Evolutionary conservation across 2,329 filamentous ascomycete species (phyloP), one percentile per base, ranked within the genome.

Genomic region (Fusarium kyushuense): DNA sequence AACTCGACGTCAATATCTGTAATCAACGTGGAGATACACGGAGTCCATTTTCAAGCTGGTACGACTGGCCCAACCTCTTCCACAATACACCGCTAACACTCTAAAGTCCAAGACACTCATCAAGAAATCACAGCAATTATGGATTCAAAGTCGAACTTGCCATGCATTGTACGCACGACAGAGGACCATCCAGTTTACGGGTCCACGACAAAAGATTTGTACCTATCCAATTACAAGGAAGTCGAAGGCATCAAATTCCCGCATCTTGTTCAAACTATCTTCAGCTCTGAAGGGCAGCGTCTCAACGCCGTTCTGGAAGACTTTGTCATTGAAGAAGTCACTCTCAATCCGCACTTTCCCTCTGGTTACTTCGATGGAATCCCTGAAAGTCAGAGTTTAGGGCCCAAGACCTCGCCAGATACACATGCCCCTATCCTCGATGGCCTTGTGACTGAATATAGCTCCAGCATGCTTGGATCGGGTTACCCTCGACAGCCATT

Each of bases 371-470:
- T 70, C 21, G 6, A 61, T 2, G 57, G 54, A 0, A 33, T 47
- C 1, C 23, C 57, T 0, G 54, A 54, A 8, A 35, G 16, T 2
- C 5, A 51, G 12, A 63, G 27, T 2, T 9, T 46, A 4, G 43
- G 27, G 0, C 27, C 19, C 1, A 57, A 46, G 32, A 27, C 1
- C 3, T 25, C 53, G 0, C 63, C 59, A 6, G 35, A 25, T 1
- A 45, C 43, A 7, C 49, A 2, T 38, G n/a, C 42, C 6, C 40
- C 10, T 3, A 16, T 65, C 14, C 29, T 49, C 2, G 49, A 55
- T 14, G 67, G 59, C 3, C 55, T 53, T 16, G 33, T 70, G 3
- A 56, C 48, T 1, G 67, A 70, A 23, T 70, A 65, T 7, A 70
- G 63, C 21, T 47, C 55, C 1, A 70, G 69, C 9, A 52, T 61